phyloP scores from a whole-genome alignment of 441 rosid genomes.

The Geranium incanum region DNA sequence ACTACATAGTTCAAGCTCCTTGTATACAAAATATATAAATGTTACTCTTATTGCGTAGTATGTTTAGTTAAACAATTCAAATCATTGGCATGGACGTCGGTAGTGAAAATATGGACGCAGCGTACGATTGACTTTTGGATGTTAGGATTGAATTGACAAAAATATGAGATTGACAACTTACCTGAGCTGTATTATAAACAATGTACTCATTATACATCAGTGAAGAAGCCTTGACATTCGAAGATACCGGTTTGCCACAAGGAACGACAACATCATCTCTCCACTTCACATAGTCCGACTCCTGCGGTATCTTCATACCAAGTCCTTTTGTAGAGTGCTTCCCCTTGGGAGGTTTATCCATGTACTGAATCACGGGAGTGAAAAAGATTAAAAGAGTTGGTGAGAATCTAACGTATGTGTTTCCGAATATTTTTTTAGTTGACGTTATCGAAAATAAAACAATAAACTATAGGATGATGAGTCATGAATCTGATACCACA shows the following conservation, averaged over 20 bases:
- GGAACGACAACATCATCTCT: slow-evolving; percentile 77
- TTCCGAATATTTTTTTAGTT: not conserved
- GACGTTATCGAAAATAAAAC: not conserved
- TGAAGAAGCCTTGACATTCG: slow-evolving; percentile 64
- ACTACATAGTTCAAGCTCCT: no score
- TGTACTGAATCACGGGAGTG: slow-evolving; percentile 36
- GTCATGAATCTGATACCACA: no score
- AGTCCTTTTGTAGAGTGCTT: slow-evolving; percentile 94
- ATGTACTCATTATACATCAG: slow-evolving; percentile 92
- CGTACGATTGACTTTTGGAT: not conserved
- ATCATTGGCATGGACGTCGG: not conserved
- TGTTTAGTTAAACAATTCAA: not conserved
- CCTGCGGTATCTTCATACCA: slow-evolving; percentile 71
- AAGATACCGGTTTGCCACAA: slow-evolving; percentile 84
- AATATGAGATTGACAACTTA: slow-evolving; percentile 30
- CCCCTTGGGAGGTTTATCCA: slow-evolving; percentile 82
- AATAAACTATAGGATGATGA: no score
- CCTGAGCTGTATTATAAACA: slow-evolving; percentile 79
- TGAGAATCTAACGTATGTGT: not conserved
- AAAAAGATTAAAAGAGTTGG: not conserved
- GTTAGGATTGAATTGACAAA: not conserved
- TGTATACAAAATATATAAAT: no score
- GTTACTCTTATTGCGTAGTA: no score
- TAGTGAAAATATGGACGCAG: no score
- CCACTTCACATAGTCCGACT: slow-evolving; percentile 73